phyloP scores from a whole-genome alignment of 2,329 filamentous ascomycete species.

The Nigrospora osmanthi region DNA sequence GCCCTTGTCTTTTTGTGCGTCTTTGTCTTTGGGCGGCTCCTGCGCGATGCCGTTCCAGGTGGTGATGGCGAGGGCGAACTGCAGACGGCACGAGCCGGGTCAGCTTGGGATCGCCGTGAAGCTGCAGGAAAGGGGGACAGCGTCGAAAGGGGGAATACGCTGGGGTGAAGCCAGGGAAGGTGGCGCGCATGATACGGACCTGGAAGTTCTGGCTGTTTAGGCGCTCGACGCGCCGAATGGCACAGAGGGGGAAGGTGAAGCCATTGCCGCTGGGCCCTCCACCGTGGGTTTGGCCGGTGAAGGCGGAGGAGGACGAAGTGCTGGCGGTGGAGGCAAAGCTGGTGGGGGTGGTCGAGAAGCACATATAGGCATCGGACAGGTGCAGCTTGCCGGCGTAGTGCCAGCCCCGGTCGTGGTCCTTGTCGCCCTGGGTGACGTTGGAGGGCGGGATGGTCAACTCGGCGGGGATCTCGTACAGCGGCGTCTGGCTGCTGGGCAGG shows the following conservation, averaged over 20 bases:
- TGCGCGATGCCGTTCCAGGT: conserved; percentile 77
- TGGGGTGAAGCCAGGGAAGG: background rate
- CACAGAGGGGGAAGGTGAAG: conserved; percentile 88
- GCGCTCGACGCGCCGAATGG: conserved; percentile 84
- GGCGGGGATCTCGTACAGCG: conserved; percentile 91
- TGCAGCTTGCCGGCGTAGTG: conserved; percentile 91
- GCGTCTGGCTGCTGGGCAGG: conserved; percentile 84
- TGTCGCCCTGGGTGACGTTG: conserved; percentile 63
- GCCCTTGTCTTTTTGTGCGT: conserved; percentile 28
- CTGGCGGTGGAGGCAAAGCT: conserved; percentile 79
- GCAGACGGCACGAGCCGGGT: conserved; percentile 8
- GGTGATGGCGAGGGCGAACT: conserved; percentile 88
- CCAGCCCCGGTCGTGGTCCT: conserved; percentile 66
- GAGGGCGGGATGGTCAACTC: conserved; percentile 81
- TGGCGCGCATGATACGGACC: conserved; percentile 26
- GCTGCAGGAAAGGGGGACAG: conserved; percentile 1
- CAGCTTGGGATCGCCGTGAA: background rate
- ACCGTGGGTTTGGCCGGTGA: conserved; percentile 88
- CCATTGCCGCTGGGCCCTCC: conserved; percentile 91
- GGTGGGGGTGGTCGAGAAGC: conserved; percentile 89
- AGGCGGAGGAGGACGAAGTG: conserved; percentile 70
- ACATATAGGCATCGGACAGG: conserved; percentile 88
- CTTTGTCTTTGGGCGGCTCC: conserved; percentile 36
- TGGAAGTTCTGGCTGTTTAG: conserved; percentile 86
- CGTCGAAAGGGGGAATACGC: background rate